Base-by-base conservation (phyloP, 352 stramenopile genomes). In the Phytopythium aichiense region DNA sequence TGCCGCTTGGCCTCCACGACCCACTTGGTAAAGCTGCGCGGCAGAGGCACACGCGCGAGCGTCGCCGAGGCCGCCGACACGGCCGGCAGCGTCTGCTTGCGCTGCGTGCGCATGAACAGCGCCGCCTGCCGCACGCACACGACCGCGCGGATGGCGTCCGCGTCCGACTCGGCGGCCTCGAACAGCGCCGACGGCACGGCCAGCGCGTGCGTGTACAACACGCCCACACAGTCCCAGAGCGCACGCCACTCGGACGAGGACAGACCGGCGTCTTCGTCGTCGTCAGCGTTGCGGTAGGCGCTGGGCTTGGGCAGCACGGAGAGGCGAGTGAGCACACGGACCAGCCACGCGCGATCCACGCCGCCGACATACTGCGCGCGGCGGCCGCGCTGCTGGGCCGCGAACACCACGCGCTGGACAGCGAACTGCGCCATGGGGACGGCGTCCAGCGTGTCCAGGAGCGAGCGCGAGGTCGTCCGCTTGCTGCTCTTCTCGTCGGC, bases 71-170 rank as follows among this genome's bases (percentile, higher is more conserved):
- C 76, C 7, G 73, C 79, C 20, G 79, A 77, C 40, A 88, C 66
- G 6, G 67, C 64, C 12, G 79, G 65, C 9, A 87, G 60, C 63
- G 67, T 77, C 33, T 69, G 76, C 51, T 76, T 77, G 8, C 60
- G 69, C 62, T 86, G 69, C 28, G 72, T 64, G 54, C 78, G 78
- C 76, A 87, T 81, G 58, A 90, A 90, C 31, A 83, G 61, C 35
- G 68, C 67, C 12, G 81, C 81, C 48, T 77, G 63, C 33, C 81
- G 78, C n/a, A 87, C 57, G 42, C 81, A 90, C 40, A 81, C 60
- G 20, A 81, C 23, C 25, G 63, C 58, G 33, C 66, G 42, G 40
- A 81, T 53, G 22, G 74, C 54, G 58, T 57, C 33, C 50, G 68
- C 57, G 49, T 67, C 69, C 35, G 38, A 58, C 9, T 66, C 53